Percentiles rank a stretch among this genome's conserved stretches.
These are phyloP conservation scores for Pythium vanterpoolii DNA, from an alignment of 352 stramenopile genomes.

Conservation along the genomic window DNA sequence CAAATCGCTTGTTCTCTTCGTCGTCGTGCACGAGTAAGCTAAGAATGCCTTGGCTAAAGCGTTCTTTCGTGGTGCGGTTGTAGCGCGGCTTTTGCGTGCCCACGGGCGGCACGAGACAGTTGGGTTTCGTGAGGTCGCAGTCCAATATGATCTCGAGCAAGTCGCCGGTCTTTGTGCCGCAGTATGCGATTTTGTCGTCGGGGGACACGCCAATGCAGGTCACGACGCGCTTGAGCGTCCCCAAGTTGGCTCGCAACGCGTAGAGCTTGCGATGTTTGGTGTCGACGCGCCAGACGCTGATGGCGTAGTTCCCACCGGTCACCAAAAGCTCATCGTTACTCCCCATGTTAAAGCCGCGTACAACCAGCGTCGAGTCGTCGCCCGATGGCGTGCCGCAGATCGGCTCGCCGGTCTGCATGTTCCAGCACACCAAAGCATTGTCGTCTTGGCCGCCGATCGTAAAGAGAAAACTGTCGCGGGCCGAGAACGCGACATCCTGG, in stretches of 20 bases:
- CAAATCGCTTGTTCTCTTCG: constrained; percentile 81
- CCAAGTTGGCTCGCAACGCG: constrained; percentile 91
- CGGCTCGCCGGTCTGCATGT: constrained; percentile 83
- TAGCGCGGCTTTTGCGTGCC: constrained; percentile 85
- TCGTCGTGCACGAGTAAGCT: constrained; percentile 86
- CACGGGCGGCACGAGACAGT: constrained; percentile 72
- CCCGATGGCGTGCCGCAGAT: constrained; percentile 93
- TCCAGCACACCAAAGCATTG: constrained; percentile 96
- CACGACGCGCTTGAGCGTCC: constrained; percentile 92
- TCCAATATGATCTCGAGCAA: constrained; percentile 94
- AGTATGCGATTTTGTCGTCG: constrained; percentile 93
- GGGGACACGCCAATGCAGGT: constrained; percentile 90
- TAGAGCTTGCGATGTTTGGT: constrained; percentile 92
- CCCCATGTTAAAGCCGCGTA: constrained; percentile 82
- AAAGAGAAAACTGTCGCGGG: constrained; percentile 85
- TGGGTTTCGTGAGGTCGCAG: constrained; percentile 91
- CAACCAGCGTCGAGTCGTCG: constrained; percentile 88
- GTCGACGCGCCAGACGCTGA: constrained; percentile 88
- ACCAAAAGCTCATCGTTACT: constrained; percentile 92
- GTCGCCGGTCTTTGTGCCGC: constrained; percentile 95
- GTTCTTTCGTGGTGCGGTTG: constrained; percentile 88
- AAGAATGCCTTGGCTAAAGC: constrained; percentile 91
- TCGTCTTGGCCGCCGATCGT: constrained; percentile 95
- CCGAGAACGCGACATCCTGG: constrained; percentile 91
- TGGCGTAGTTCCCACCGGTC: constrained; percentile 93